Evolutionary conservation across 1,284 basidiomycete species (phyloP).

Genomic region (Moesziomyces sp.): DNA sequence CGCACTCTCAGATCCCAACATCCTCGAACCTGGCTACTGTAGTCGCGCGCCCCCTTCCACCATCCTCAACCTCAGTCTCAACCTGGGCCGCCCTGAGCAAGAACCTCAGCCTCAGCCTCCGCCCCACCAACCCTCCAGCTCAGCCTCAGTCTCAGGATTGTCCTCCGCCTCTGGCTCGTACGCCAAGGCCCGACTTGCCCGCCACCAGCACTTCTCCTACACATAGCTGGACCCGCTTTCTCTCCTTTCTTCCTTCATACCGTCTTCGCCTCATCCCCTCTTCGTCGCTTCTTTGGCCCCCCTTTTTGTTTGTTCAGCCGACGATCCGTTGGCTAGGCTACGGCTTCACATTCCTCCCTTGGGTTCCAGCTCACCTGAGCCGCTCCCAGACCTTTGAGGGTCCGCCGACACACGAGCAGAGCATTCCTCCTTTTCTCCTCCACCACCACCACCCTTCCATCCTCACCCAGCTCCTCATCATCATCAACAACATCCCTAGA

Average conservation of each 20-base stretch:
- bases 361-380: conserved; percentile 32
- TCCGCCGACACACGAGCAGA: background rate
- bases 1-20: background rate
- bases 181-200: background rate
- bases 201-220: too few relatives aligned
- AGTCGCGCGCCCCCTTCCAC: background rate
- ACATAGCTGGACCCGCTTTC: background rate
- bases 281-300: conserved; percentile 2
- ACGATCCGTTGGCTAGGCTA: conserved; percentile 20
- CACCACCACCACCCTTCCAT: background rate
- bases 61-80: background rate
- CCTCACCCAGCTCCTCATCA: background rate
- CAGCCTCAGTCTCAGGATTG: background rate
- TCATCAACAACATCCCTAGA: background rate
- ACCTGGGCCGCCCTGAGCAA: too few relatives aligned
- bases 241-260: conserved; percentile 14
- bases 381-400: background rate
- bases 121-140: background rate
- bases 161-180: background rate
- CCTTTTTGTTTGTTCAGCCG: conserved; percentile 40
- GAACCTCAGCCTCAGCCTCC: too few relatives aligned
- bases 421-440: background rate
- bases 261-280: conserved; percentile 9
- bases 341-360: conserved; percentile 25
- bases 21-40: background rate